Percentiles rank a stretch among this genome's conserved stretches.
Conservation (phyloP, 768 basidiomycete genomes). For the Xerocomus spinulosus region DNA sequence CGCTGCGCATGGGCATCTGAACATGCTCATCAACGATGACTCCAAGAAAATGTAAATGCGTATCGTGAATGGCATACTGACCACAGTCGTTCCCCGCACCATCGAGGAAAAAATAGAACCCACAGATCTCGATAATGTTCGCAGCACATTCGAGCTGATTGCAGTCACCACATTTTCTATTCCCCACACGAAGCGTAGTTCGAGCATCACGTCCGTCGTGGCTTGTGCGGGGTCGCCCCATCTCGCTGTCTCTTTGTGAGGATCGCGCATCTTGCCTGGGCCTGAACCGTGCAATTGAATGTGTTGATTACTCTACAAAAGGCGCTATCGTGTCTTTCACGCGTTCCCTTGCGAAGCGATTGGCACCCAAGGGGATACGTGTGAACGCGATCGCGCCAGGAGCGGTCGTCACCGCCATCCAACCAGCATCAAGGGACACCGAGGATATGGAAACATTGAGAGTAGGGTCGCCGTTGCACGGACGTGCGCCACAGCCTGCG, state of each 20-base stretch:
- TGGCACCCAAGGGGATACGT: constrained; percentile 53
- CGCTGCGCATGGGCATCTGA: constrained; percentile 44
- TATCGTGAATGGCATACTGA: no score
- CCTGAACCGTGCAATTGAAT: constrained; percentile 7
- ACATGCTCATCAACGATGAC: no score
- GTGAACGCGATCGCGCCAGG: constrained; percentile 52
- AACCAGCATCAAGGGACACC: constrained; percentile 48
- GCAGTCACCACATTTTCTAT: constrained; percentile 51
- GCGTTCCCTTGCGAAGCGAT: constrained; percentile 47
- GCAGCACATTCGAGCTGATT: constrained; percentile 53
- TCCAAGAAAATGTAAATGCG: no score
- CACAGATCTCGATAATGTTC: constrained; percentile 49
- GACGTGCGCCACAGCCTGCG: constrained; percentile 47
- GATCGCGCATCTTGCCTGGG: not conserved
- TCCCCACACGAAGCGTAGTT: constrained; percentile 55
- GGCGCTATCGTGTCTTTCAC: constrained; percentile 57
- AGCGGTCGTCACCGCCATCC: constrained; percentile 55
- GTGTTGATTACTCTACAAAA: constrained; percentile 56
- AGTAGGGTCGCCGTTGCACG: constrained; percentile 46
- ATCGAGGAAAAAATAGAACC: constrained; percentile 43
- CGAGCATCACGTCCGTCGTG: constrained; percentile 53
- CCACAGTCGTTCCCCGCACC: not conserved
- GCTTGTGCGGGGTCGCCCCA: constrained; percentile 35
- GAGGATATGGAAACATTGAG: constrained; percentile 56
- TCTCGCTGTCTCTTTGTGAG: constrained; percentile 22